These are phyloP conservation scores for Leccinum pallidistipes DNA, from an alignment of 1,284 basidiomycete species.

Conservation along the genomic window DNA sequence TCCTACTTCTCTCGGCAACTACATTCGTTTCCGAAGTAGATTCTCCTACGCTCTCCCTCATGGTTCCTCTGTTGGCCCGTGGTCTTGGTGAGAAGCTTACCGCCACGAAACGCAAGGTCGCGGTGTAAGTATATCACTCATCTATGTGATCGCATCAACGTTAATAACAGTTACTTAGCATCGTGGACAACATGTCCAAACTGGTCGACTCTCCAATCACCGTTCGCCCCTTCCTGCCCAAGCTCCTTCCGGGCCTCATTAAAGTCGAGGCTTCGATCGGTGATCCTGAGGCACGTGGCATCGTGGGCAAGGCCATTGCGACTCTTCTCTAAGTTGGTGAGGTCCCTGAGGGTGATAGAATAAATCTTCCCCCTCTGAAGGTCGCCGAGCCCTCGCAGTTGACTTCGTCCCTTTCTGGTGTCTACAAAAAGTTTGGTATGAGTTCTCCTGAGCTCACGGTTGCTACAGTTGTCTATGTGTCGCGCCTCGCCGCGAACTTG, in stretches of 20 bases:
- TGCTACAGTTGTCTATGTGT: conserved; percentile 70
- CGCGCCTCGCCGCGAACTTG: conserved; percentile 81
- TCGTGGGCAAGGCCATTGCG: conserved; percentile 85
- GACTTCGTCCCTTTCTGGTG: conserved; percentile 61
- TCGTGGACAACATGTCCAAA: conserved; percentile 98
- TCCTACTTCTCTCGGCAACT: conserved; percentile 95
- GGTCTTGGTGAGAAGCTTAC: conserved; percentile 96
- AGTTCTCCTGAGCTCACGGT: conserved; percentile 57
- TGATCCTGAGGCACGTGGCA: conserved; percentile 93
- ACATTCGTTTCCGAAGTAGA: conserved; percentile 99
- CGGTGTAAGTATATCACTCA: conserved; percentile 61
- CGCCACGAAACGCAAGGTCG: conserved; percentile 95
- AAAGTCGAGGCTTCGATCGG: conserved; percentile 92
- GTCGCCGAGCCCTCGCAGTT: conserved; percentile 68
- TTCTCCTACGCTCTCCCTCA: conserved; percentile 96
- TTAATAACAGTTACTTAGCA: conserved; percentile 46
- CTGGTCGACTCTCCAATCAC: conserved; percentile 95
- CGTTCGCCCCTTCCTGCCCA: conserved; percentile 95
- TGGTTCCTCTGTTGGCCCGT: conserved; percentile 96
- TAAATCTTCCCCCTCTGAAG: conserved; percentile 85
- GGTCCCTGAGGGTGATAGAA: conserved; percentile 82
- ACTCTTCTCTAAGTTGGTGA: conserved; percentile 94
- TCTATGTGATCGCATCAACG: conserved; percentile 18
- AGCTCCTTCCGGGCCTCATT: conserved; percentile 91
- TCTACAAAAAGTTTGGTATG: conserved; percentile 84